A percentile compares a stretch with the other conserved stretches of the same genome.
Evolutionary conservation across 2,329 filamentous ascomycete genomes (phyloP).

Genomic region (Chrysoporthe deuterocubensis): DNA sequence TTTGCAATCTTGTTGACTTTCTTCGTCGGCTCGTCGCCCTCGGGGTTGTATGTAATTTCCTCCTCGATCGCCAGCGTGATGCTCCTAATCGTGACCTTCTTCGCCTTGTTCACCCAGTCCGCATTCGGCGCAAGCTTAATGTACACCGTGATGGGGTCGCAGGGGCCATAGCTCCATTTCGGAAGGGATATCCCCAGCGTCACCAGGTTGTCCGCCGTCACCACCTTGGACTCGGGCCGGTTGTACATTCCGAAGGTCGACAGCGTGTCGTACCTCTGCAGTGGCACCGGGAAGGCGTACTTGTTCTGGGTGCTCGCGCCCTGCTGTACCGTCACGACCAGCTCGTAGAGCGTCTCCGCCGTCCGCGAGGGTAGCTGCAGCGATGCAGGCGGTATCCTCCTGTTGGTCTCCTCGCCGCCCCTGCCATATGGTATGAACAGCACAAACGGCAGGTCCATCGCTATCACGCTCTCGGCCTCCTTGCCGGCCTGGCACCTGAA

Average conservation of each 20-base stretch:
- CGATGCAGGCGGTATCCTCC: slow-evolving; percentile 89
- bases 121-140: slow-evolving; percentile 92
- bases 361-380: slow-evolving; percentile 88
- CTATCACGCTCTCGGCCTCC: slow-evolving; percentile 85
- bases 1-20: slow-evolving; percentile 88
- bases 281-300: slow-evolving; percentile 86
- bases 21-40: slow-evolving; percentile 91
- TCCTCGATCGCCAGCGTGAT: slow-evolving; percentile 95
- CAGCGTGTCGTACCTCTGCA: slow-evolving; percentile 92
- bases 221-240: slow-evolving; percentile 84
- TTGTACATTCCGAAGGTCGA: slow-evolving; percentile 99
- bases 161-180: slow-evolving; percentile 93
- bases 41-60: slow-evolving; percentile 97
- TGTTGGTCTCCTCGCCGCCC: slow-evolving; percentile 85
- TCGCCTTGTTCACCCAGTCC: slow-evolving; percentile 89
- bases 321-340: slow-evolving; percentile 95
- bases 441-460: slow-evolving; percentile 97
- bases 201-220: slow-evolving; percentile 86
- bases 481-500: slow-evolving; percentile 84
- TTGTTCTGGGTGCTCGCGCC: slow-evolving; percentile 85
- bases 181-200: slow-evolving; percentile 91
- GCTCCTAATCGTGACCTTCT: slow-evolving; percentile 89
- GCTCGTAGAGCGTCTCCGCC: slow-evolving; percentile 96
- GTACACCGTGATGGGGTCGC: slow-evolving; percentile 94
- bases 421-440: slow-evolving; percentile 96